Evolutionary conservation across 441 rosid species (phyloP).

Genomic region (Mallotus japonicus): DNA sequence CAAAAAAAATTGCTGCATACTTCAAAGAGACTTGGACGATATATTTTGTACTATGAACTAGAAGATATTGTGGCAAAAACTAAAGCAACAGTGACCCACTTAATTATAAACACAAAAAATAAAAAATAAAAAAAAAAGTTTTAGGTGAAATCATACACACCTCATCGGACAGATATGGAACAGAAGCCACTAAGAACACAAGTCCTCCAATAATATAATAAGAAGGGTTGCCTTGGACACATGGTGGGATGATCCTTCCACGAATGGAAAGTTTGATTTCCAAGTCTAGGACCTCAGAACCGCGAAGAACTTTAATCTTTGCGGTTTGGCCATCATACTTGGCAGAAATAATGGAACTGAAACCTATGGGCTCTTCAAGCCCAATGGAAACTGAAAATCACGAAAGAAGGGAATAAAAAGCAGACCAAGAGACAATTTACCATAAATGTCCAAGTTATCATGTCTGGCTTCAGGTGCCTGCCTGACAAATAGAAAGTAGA

Average conservation of each 20-base stretch:
- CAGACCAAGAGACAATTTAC: neutral
- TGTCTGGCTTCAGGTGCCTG: neutral
- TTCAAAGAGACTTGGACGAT: neutral
- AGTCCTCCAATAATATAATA: conserved; percentile 92
- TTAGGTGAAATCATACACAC: conserved; percentile 34
- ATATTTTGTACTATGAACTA: neutral
- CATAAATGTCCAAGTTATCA: neutral
- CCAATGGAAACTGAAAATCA: conserved; percentile 73
- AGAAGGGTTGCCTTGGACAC: conserved; percentile 69
- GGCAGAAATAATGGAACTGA: conserved; percentile 86
- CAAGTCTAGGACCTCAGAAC: conserved; percentile 50
- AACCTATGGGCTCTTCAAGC: conserved; percentile 89
- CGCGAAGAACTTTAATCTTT: conserved; percentile 67
- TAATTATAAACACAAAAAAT: neutral
- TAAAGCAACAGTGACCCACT: neutral
- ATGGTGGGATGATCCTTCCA: conserved; percentile 72
- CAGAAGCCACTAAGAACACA: conserved; percentile 79
- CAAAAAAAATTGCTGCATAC: neutral
- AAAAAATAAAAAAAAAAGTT: too few relatives aligned
- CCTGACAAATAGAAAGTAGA: conserved; percentile 9
- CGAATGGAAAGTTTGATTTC: conserved; percentile 74
- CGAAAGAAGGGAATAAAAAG: neutral
- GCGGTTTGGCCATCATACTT: conserved; percentile 86
- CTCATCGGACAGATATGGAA: conserved; percentile 98
- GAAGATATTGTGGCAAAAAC: neutral